Conservation (phyloP, 306 rosid genomes). For the Hippophae gyantsensis region DNA sequence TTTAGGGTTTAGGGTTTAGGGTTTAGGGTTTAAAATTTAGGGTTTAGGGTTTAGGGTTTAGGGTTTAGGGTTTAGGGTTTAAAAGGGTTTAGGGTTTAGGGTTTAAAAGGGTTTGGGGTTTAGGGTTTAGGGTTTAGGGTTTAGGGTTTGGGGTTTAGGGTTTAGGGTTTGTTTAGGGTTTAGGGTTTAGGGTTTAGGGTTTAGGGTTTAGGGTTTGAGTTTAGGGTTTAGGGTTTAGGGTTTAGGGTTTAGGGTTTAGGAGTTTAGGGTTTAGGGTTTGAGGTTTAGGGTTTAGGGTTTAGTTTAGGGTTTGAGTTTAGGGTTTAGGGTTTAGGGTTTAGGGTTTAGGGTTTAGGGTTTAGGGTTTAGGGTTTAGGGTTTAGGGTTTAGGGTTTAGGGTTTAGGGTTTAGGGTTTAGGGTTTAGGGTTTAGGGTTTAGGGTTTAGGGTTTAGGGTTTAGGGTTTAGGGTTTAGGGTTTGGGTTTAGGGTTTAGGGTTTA, state of each 20-base stretch:
- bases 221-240: neutral
- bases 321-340: conserved; percentile 6
- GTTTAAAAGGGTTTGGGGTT: too few relatives aligned
- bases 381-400: conserved; percentile 6
- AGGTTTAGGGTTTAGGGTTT: conserved; percentile 6
- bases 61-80: too few relatives aligned
- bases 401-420: conserved; percentile 6
- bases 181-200: conserved; percentile 6
- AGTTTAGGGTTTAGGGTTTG: neutral
- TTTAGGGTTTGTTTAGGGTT: too few relatives aligned
- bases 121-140: too few relatives aligned
- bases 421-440: neutral
- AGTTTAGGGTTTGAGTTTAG: too few relatives aligned
- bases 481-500: conserved; percentile 3
- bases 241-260: neutral
- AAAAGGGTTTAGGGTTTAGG: too few relatives aligned
- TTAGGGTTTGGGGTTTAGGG: too few relatives aligned
- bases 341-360: conserved; percentile 6
- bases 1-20: too few relatives aligned
- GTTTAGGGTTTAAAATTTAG: too few relatives aligned
- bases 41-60: too few relatives aligned
- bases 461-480: neutral
- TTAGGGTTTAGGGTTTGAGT: conserved; percentile 4
- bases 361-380: conserved; percentile 6
- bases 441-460: neutral